Evolutionary conservation across 148 eudicot genomes (phyloP).

Genomic region (Chenopodium berlandieri): DNA sequence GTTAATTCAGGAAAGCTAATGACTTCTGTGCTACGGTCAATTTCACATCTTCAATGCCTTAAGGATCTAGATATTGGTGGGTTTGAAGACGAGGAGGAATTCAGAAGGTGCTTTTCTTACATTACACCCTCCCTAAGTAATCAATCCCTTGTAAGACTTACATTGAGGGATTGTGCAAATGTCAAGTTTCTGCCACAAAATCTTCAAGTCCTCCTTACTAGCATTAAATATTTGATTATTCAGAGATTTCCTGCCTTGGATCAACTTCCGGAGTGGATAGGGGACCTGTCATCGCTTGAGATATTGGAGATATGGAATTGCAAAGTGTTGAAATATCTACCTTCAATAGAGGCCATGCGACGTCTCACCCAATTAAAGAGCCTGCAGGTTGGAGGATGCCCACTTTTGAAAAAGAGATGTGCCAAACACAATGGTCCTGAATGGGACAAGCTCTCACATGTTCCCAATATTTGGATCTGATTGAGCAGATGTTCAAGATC

Average conservation of each 20-base stretch:
- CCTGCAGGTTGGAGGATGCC: conserved; percentile 3
- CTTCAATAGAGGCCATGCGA: background rate
- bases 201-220: background rate
- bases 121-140: background rate
- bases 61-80: background rate
- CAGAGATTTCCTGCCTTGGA: background rate
- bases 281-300: conserved; percentile 8
- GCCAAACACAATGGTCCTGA: background rate
- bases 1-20: background rate
- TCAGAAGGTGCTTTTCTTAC: background rate
- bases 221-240: background rate
- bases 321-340: conserved; percentile 11
- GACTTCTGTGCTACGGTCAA: background rate
- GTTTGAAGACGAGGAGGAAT: conserved; percentile 5
- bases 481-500: background rate
- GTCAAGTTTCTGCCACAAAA: conserved; percentile 4
- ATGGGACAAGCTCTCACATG: background rate
- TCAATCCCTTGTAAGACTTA: background rate
- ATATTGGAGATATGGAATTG: background rate
- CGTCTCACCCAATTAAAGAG: background rate
- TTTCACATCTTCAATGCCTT: conserved; percentile 15
- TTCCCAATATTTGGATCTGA: background rate
- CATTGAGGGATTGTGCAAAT: background rate
- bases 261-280: conserved; percentile 17
- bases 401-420: conserved; percentile 3